Base-by-base conservation (phyloP, 2,329 filamentous ascomycete species). In the Sporothrix inflata region DNA sequence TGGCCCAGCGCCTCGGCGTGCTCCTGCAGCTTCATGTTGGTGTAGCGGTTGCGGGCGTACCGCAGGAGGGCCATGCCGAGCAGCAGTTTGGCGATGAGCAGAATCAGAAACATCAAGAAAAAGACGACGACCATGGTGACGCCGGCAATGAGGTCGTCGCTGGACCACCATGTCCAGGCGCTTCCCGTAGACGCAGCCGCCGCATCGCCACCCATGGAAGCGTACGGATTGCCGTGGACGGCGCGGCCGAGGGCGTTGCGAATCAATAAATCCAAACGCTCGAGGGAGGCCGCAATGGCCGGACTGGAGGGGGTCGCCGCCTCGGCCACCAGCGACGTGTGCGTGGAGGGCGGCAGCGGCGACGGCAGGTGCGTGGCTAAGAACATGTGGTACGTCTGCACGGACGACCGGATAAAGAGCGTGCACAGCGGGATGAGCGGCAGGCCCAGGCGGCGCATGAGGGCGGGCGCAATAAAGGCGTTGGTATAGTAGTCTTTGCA, bases 361-460 rank as follows among this genome's bases (percentile, higher is more conserved):
- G 92, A 88, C 0, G 94, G 92, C 45, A 98, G 86, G 77, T 97
- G 91, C 0, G 93, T 94, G 3, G 94, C 93, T 16, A 98, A 87
- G 78, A 98, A 97, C 95, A 98, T 98, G 82, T 98, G 92, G 81
- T 98, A 99, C 7, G 95, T 98, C 80, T 99, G 96, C 57, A 98
- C 88, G 0, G 93, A 94, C 63, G 97, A 94, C 57, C 97, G 90
- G 80, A 99, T 96, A 81, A 99, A 98, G 65, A 99, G 89, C 77
- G 94, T 98, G 1, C 94, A 95, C 0, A 99, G 86, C 0, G 96
- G 96, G 63, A 99, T 92, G 40, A 98, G 91, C 0, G 96, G 96
- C 0, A 99, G 85, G 0, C 96, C 96, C 0, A 99, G 88, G 21
- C 96, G 90, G 73, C 94, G 92, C 4, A 94, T 97, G 1, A 99